phyloP scores from a whole-genome alignment of 306 rosid species.

The Casuarina cunninghamiana region DNA sequence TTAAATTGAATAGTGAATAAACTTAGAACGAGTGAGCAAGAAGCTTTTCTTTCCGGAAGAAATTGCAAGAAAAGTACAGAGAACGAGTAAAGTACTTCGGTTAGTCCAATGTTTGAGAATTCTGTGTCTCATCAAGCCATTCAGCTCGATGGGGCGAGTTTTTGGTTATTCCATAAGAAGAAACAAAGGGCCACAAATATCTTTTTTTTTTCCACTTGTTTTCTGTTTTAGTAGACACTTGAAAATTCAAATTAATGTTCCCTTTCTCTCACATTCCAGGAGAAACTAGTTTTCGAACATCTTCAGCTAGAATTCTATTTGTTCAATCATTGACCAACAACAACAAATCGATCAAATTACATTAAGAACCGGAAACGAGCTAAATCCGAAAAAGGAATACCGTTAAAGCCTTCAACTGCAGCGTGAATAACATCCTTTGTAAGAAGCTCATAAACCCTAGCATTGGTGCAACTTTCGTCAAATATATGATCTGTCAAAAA shows the following conservation, averaged over 20 bases:
- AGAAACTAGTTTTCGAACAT: not conserved
- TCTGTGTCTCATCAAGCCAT: not conserved
- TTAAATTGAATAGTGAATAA: not conserved
- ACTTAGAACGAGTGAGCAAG: not conserved
- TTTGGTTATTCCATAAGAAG: not conserved
- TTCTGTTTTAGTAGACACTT: not conserved
- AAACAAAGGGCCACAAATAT: not conserved
- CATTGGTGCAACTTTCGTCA: constrained; percentile 67
- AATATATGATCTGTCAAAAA: constrained; percentile 73
- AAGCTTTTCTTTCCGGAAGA: not conserved
- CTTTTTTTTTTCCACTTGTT: too few species aligned
- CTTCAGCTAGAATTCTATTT: not conserved
- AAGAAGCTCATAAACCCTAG: constrained; percentile 73
- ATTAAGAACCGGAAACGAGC: not conserved
- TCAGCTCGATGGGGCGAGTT: not conserved
- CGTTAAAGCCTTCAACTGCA: constrained; percentile 88
- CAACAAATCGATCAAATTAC: not conserved
- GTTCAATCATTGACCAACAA: not conserved
- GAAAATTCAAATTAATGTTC: not conserved
- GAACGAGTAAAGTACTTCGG: not conserved
- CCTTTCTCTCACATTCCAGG: not conserved
- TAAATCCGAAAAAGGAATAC: constrained; percentile 33
- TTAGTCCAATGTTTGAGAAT: not conserved
- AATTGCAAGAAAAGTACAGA: not conserved
- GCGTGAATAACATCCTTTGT: constrained; percentile 84